phyloP scores from a whole-genome alignment of 306 rosid species.

The Cucumis cinereus region DNA sequence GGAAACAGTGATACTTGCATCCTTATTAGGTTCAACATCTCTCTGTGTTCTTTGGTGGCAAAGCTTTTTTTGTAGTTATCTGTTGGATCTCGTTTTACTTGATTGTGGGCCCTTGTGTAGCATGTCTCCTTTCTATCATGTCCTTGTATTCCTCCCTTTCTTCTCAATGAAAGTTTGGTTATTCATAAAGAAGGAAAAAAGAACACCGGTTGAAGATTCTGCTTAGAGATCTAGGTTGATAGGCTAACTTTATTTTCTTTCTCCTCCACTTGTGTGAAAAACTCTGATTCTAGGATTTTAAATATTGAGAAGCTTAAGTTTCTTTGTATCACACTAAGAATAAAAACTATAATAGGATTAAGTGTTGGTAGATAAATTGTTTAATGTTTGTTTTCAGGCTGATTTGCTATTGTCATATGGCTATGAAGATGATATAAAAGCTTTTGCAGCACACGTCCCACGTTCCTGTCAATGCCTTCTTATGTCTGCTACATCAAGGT shows the following conservation, averaged over 20 bases:
- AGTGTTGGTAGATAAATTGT: not conserved
- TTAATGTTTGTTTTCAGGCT: conserved; percentile 49
- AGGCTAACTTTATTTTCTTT: not conserved
- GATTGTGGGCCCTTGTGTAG: not conserved
- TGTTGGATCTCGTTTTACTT: not conserved
- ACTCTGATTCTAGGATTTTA: not conserved
- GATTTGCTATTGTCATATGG: conserved; percentile 92
- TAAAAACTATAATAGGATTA: not conserved
- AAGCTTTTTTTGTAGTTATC: not conserved
- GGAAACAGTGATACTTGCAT: not conserved
- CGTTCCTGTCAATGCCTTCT: conserved; percentile 90
- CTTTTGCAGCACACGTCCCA: conserved; percentile 66
- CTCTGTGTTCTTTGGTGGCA: not conserved
- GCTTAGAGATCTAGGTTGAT: not conserved
- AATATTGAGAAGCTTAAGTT: not conserved
- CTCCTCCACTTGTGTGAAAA: not conserved
- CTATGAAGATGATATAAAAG: conserved; percentile 77
- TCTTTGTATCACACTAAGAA: not conserved
- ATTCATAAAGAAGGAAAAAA: not conserved
- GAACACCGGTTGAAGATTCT: not conserved
- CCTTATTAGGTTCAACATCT: not conserved
- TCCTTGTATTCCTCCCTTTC: not conserved
- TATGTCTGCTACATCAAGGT: conserved; percentile 97
- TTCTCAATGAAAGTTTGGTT: not conserved
- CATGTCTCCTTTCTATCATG: not conserved